phyloP scores from a whole-genome alignment of 495 filamentous ascomycete species.

The Lophium mytilinum region DNA sequence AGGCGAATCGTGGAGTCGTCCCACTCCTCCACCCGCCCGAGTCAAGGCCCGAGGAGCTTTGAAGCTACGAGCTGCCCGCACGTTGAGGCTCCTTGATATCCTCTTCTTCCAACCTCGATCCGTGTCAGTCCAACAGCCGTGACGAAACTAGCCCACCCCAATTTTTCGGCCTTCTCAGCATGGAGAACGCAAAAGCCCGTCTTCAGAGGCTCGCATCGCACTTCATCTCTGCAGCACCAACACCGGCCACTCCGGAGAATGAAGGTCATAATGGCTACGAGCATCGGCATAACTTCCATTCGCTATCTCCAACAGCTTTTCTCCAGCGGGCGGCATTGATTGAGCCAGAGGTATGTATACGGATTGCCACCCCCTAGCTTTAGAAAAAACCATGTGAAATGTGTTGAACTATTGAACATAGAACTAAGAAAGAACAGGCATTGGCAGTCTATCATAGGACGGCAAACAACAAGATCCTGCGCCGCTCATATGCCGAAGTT shows the following conservation, averaged over 20 bases:
- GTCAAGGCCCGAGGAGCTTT: too few species aligned
- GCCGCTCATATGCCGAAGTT: slow-evolving; percentile 68
- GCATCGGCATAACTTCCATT: slow-evolving; percentile 61
- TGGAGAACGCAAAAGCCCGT: slow-evolving; percentile 26
- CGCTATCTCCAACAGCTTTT: slow-evolving; percentile 83
- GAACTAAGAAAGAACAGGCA: slow-evolving; percentile 40
- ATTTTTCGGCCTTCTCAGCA: too few species aligned
- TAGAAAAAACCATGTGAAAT: not conserved
- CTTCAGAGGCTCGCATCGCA: slow-evolving; percentile 56
- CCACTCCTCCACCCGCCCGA: too few species aligned
- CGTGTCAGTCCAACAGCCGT: too few species aligned
- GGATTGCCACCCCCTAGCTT: too few species aligned
- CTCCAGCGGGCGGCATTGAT: slow-evolving; percentile 80
- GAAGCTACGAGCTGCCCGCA: too few species aligned
- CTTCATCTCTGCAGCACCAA: slow-evolving; percentile 40
- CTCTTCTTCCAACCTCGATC: too few species aligned
- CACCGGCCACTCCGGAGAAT: slow-evolving; percentile 29
- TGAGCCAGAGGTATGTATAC: slow-evolving; percentile 64
- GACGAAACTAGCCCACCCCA: too few species aligned
- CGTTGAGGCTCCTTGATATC: too few species aligned
- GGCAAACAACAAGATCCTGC: slow-evolving; percentile 62
- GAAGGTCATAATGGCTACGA: slow-evolving; percentile 30
- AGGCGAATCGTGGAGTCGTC: too few species aligned
- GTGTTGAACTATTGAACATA: not conserved
- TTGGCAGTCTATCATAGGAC: slow-evolving; percentile 84